Conservation (phyloP, 768 basidiomycete genomes). For the Mycena chlorophos region DNA sequence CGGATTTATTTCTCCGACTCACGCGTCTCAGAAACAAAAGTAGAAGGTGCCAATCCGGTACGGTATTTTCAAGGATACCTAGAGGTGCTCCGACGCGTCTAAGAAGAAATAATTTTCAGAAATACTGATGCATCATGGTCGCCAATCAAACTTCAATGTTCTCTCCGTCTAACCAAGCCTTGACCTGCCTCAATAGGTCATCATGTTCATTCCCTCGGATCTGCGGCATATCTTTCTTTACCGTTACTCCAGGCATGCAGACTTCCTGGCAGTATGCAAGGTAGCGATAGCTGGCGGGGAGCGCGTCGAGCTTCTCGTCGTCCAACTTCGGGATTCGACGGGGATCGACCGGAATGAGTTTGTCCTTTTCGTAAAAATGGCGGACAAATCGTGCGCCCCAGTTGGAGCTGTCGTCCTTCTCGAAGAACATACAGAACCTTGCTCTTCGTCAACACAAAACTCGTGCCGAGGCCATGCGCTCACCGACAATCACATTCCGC, state of each 20-base stretch:
- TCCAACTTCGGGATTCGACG: slow-evolving; percentile 21
- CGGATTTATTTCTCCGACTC: too few relatives aligned
- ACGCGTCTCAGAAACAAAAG: too few relatives aligned
- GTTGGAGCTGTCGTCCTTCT: slow-evolving; percentile 10
- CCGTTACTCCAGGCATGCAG: slow-evolving; percentile 23
- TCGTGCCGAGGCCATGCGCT: not conserved
- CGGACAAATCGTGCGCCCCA: slow-evolving; percentile 27
- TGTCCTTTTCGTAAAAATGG: slow-evolving; percentile 29
- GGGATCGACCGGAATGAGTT: slow-evolving; percentile 25
- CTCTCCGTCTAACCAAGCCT: slow-evolving; percentile 25
- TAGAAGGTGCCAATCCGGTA: too few relatives aligned
- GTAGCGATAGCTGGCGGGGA: slow-evolving; percentile 23
- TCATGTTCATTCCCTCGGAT: slow-evolving; percentile 25
- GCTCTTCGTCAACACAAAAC: not conserved
- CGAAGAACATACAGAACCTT: slow-evolving; percentile 27
- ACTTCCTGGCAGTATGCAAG: slow-evolving; percentile 26
- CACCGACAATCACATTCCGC: slow-evolving; percentile 25
- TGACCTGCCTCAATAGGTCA: slow-evolving; percentile 19
- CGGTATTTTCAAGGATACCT: too few relatives aligned
- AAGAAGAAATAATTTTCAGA: too few relatives aligned
- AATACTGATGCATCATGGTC: too few relatives aligned
- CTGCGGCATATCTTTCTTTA: slow-evolving; percentile 26
- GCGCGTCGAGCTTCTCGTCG: slow-evolving; percentile 18
- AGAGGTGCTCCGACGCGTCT: too few relatives aligned
- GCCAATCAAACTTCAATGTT: slow-evolving; percentile 15